Percentiles rank a stretch among this genome's conserved stretches.
phyloP scores from a whole-genome alignment of 2,329 filamentous ascomycete species.

The Venturia effusa region DNA sequence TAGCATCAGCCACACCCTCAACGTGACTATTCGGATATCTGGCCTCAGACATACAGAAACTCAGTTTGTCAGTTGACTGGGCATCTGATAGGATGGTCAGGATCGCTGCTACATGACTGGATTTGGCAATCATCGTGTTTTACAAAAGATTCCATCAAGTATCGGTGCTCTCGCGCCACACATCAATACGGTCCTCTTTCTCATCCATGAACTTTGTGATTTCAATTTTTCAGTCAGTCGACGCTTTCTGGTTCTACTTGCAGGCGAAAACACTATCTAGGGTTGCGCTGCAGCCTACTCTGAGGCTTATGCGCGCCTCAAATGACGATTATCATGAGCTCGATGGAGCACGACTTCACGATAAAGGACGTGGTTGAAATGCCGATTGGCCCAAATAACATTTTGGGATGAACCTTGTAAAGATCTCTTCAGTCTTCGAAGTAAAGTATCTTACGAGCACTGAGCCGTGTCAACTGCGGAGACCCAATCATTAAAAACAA shows the following conservation, averaged over 20 bases:
- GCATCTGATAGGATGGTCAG: neutral
- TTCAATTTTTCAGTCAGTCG: too few species aligned
- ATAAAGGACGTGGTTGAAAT: neutral
- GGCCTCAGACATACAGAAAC: neutral
- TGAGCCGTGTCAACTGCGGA: neutral
- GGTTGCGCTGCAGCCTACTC: neutral
- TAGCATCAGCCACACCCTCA: neutral
- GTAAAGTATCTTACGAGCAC: neutral
- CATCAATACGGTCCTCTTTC: neutral
- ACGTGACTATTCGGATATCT: neutral
- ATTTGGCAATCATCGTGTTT: neutral
- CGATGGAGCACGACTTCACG: neutral
- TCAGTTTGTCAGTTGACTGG: neutral
- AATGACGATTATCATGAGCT: neutral
- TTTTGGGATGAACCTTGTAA: neutral
- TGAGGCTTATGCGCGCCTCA: neutral
- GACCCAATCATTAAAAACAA: too few species aligned
- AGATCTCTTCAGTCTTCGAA: neutral
- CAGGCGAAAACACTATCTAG: neutral
- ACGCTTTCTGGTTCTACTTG: neutral
- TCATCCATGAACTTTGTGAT: neutral
- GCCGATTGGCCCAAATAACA: neutral
- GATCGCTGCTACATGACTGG: neutral
- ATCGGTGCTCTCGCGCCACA: neutral
- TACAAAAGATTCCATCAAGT: neutral